These are phyloP conservation scores for Trichoderma sp. DNA, from an alignment of 2,329 filamentous ascomycete species.

Conservation along the genomic window DNA sequence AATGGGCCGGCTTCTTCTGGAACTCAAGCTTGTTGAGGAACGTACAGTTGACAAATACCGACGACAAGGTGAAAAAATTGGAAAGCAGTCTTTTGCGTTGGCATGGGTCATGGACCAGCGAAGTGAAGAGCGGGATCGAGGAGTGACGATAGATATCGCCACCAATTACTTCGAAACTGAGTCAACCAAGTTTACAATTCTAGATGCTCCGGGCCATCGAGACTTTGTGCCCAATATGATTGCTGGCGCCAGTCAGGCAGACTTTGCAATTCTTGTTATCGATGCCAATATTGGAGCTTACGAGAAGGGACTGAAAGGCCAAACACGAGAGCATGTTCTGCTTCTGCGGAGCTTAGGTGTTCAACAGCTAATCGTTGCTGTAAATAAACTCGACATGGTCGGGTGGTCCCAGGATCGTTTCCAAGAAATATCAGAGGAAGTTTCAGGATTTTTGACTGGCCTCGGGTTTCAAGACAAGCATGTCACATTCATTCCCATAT, in stretches of 20 bases:
- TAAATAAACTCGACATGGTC: slow-evolving; percentile 94
- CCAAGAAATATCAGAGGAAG: slow-evolving; percentile 80
- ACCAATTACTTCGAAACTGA: slow-evolving; percentile 93
- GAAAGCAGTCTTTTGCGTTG: slow-evolving; percentile 93
- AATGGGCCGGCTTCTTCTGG: slow-evolving; percentile 91
- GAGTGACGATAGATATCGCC: slow-evolving; percentile 95
- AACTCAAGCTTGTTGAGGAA: slow-evolving; percentile 85
- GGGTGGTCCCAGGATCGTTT: slow-evolving; percentile 83
- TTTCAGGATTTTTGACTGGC: slow-evolving; percentile 78
- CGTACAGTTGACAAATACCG: slow-evolving; percentile 86
- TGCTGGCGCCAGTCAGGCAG: slow-evolving; percentile 90
- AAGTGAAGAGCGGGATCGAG: slow-evolving; percentile 82
- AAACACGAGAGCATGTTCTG: slow-evolving; percentile 91
- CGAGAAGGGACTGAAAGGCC: slow-evolving; percentile 88
- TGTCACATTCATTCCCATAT: slow-evolving; percentile 85
- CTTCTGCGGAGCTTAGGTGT: slow-evolving; percentile 90
- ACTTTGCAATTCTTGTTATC: slow-evolving; percentile 93
- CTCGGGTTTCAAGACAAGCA: slow-evolving; percentile 83
- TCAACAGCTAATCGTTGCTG: slow-evolving; percentile 81
- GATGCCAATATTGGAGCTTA: slow-evolving; percentile 90
- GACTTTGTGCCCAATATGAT: slow-evolving; percentile 99
- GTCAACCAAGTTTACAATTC: slow-evolving; percentile 84
- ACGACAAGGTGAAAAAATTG: slow-evolving; percentile 86
- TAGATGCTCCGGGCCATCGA: slow-evolving; percentile 91
- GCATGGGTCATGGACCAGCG: slow-evolving; percentile 97